A percentile compares a stretch with the other conserved stretches of the same genome.
These are phyloP conservation scores for Theileria sp. DNA, from an alignment of 169 alveolate species.

Conservation along the genomic window DNA sequence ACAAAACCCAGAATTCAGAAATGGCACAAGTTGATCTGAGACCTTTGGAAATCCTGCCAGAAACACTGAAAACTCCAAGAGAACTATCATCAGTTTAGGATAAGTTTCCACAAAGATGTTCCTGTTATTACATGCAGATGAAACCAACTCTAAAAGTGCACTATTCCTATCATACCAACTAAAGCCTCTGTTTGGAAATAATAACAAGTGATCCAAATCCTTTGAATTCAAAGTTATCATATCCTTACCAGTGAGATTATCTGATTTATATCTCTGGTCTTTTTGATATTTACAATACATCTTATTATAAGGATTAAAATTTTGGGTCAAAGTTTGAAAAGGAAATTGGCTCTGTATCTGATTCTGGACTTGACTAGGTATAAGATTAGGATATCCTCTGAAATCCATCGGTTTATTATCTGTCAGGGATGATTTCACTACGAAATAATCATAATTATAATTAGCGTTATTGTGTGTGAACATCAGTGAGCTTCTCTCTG, in stretches of 20 bases:
- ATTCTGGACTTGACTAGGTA: not conserved
- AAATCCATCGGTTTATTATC: constrained; percentile 1
- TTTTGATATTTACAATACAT: not conserved
- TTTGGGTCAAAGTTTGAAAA: not conserved
- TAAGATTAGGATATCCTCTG: not conserved
- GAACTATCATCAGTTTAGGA: constrained; percentile 27
- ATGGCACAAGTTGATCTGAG: constrained; percentile 9
- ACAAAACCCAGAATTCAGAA: constrained; percentile 49
- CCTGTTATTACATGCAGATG: constrained; percentile 40
- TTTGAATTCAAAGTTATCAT: constrained; percentile 12
- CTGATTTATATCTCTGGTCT: not conserved
- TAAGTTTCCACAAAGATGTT: constrained; percentile 46
- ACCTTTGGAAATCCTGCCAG: constrained; percentile 20
- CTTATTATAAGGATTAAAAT: not conserved
- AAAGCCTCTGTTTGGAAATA: constrained; percentile 43
- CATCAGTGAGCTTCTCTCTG: constrained; percentile 14
- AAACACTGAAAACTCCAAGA: constrained; percentile 35
- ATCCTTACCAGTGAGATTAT: not conserved
- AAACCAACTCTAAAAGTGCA: constrained; percentile 53
- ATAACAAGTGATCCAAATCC: constrained; percentile 21
- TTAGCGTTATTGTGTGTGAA: not conserved
- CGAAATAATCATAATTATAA: not conserved
- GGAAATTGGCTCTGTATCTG: not conserved
- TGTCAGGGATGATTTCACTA: not conserved
- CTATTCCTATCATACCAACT: constrained; percentile 66